Evolutionary conservation across 805 yeast species (phyloP).

Genomic region (Saccharomycopsis sp.): DNA sequence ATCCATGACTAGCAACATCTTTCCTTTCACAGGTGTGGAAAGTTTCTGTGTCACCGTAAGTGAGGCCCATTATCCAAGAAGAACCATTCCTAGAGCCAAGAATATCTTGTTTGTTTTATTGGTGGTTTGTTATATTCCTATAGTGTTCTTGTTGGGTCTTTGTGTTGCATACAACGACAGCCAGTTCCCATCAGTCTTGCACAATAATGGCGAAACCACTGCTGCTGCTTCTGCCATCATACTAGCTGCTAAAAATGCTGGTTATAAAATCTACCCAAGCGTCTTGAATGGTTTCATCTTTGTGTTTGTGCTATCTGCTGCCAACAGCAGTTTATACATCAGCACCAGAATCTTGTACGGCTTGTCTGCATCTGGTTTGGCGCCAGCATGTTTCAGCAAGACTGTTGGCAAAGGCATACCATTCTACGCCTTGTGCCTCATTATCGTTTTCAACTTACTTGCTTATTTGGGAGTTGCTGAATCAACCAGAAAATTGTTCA

Average conservation of each 20-base stretch:
- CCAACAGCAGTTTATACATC: conserved; percentile 39
- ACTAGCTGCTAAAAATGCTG: conserved; percentile 40
- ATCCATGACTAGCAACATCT: conserved; percentile 44
- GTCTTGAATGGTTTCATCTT: conserved; percentile 41
- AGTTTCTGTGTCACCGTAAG: conserved; percentile 40
- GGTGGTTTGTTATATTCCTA: conserved; percentile 41
- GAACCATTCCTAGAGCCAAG: conserved; percentile 43
- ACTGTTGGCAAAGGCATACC: conserved; percentile 44
- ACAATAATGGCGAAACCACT: conserved; percentile 32
- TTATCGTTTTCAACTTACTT: conserved; percentile 33
- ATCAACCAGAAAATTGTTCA: conserved; percentile 32
- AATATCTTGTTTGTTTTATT: conserved; percentile 47
- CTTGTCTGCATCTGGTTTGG: conserved; percentile 37
- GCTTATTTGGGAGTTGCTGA: conserved; percentile 36
- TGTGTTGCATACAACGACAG: conserved; percentile 44
- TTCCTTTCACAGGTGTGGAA: conserved; percentile 44
- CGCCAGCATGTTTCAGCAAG: conserved; percentile 34
- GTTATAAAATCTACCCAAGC: conserved; percentile 38
- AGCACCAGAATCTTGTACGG: conserved; percentile 37
- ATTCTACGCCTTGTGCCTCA: conserved; percentile 32
- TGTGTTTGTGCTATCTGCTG: conserved; percentile 35
- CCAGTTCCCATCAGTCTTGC: conserved; percentile 27
- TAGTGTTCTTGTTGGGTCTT: conserved; percentile 47
- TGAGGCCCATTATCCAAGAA: conserved; percentile 41
- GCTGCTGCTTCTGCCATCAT: conserved; percentile 44